Base-by-base conservation (phyloP, 75 land plant genomes). In the Chamaecyparis obtusa region DNA sequence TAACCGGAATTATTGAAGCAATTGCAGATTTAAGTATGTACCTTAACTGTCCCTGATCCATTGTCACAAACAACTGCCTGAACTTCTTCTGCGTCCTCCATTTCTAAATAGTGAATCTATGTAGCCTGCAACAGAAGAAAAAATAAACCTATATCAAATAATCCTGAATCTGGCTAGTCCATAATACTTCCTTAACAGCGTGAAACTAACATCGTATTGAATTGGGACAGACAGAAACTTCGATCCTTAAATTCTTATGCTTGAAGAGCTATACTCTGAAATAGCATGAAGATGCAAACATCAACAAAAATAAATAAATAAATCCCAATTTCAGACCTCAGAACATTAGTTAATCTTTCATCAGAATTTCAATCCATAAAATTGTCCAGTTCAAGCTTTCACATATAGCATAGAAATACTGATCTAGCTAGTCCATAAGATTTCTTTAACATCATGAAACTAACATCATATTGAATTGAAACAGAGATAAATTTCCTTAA, bases 41-140 rank as follows among this genome's bases (percentile, higher is more conserved):
- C 83, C 88, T 88, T 88, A 37, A 88, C 89, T 35, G 87, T 88
- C 35, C 88, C 88, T 41, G 88, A 86, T 69, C 88, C 88, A 88
- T 88, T 88, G 88, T 88, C 88, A 64, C 88, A 88, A 57, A 88
- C 88, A 35, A 88, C 46, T 51, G 88, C 89, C 16, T 56, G 67
- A 37, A 87, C 88, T 37, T 86, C 89, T 32, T 88, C 85, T 33
- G 48, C 88, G 27, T 88, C 88, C 46, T 88, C 88, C 88, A 88
- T 88, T n/a, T 27, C 1, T 27, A 46, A 43, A 13, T 74, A 74
- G 5, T 6, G 83, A 46, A 27, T 81, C n/a, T 81, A 81, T 15
- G 46, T 81, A 81, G 46, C 27, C 48, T 81, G n/a, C 83, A 81
- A 46, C 76, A 33, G 35, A 74, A 30, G 36, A 33, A 74, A 30